Evolutionary conservation across 1,284 basidiomycete species (phyloP), one percentile per base, ranked within the genome.

Genomic region (Ganoderma lingzhi): DNA sequence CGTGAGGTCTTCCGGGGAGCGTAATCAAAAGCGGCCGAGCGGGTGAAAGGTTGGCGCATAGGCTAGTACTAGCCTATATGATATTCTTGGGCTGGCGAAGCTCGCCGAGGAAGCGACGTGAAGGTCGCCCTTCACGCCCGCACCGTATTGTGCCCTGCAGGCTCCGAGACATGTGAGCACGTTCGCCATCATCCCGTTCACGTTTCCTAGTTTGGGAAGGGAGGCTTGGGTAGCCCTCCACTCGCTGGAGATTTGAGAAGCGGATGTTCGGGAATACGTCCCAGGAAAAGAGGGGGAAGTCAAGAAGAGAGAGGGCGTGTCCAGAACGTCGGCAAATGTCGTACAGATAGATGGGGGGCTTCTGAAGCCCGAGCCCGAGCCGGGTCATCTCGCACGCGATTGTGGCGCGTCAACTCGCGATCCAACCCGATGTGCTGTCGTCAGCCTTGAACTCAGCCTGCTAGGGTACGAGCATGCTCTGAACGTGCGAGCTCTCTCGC

Each of bases 121-220:
- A 59, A 59, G 56, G 35, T 19, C 32, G 32, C 56, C 56, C 56
- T 59, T 59, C 56, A 59, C 56, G 32, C 53, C 30, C 53, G 14
- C 30, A 17, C 35, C 56, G 32, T 59, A 59, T 59, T 35, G 19
- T 59, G 19, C 30, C 3, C 30, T 19, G 30, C 30, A 32, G 14
- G 6, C 30, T 23, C 12, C 53, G 8, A 14, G 30, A 32, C 56
- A 59, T 59, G 56, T 39, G 56, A 39, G 56, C 56, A 59, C 56
- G 35, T 39, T 39, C 35, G 35, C 19, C 4, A 19, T 37, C 35
- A 19, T 37, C 32, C 15, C 56, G 9, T 59, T 59, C 19, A 59
- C 56, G n/a, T 59, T 8, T 39, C 59, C 39, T 6, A 28, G 14
- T 61, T 39, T 28, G 59, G 39, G 5, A 23, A 42, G 9, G 12